Evolutionary conservation across 768 basidiomycete species (phyloP).

Genomic region (Pluteus cervinus): DNA sequence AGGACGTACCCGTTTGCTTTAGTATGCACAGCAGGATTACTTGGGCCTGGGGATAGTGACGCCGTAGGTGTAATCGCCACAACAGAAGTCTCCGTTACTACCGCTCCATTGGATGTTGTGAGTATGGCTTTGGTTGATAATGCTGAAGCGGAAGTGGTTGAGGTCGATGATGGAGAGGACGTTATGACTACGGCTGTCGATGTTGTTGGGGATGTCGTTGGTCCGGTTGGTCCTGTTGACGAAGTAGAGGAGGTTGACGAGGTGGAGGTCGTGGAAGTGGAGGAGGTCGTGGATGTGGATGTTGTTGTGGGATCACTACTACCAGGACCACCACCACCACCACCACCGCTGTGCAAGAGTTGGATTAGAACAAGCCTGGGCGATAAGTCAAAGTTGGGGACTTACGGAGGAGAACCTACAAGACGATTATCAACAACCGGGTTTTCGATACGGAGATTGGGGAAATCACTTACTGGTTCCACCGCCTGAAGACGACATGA

Average conservation of each 20-base stretch:
- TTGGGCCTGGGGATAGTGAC: constrained; percentile 8
- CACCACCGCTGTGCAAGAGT: too few species aligned
- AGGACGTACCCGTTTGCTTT: not conserved
- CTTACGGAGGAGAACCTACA: too few species aligned
- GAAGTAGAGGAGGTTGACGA: constrained; percentile 8
- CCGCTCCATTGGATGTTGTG: too few species aligned
- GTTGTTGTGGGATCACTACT: constrained; percentile 5
- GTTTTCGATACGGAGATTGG: too few species aligned
- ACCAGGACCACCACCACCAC: too few species aligned
- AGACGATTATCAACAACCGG: too few species aligned
- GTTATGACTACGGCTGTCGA: constrained; percentile 1
- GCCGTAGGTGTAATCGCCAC: constrained; percentile 1
- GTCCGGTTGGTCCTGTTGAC: constrained; percentile 6
- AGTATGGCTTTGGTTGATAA: constrained; percentile 2
- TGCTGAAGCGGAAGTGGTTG: constrained; percentile 24
- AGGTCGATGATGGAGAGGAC: not conserved
- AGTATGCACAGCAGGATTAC: not conserved
- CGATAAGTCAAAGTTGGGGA: too few species aligned
- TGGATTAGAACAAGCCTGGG: too few species aligned
- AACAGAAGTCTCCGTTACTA: too few species aligned
- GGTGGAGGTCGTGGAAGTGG: constrained; percentile 6
- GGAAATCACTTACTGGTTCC: too few species aligned
- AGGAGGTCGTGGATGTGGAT: constrained; percentile 4
- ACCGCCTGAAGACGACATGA: too few species aligned
- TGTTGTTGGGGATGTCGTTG: constrained; percentile 1